phyloP scores from a whole-genome alignment of 2,329 filamentous ascomycete genomes.

The Xylariales sp. region DNA sequence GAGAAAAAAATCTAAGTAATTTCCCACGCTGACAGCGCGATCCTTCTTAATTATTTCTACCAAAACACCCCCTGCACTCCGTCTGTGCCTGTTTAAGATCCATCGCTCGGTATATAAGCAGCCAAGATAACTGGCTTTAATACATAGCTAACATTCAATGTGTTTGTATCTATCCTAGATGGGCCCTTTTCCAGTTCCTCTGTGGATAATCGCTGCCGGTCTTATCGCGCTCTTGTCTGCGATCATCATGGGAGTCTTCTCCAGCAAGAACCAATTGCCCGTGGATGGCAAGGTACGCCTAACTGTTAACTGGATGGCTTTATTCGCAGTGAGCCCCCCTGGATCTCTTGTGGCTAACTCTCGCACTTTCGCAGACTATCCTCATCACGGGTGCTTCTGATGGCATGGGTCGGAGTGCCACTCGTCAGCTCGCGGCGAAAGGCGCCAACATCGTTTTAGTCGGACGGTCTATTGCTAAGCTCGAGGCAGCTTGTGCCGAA shows the following conservation, averaged over 20 bases:
- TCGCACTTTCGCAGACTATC: slow-evolving; percentile 4
- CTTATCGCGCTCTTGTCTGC: slow-evolving; percentile 29
- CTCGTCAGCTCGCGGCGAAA: slow-evolving; percentile 69
- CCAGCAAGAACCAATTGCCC: slow-evolving; percentile 70
- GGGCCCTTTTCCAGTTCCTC: slow-evolving; percentile 7
- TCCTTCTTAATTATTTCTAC: too few relatives aligned
- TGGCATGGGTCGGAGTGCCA: slow-evolving; percentile 80
- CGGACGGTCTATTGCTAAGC: slow-evolving; percentile 70
- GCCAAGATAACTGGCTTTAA: too few relatives aligned
- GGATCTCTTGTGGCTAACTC: slow-evolving; percentile 1
- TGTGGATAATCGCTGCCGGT: slow-evolving; percentile 19
- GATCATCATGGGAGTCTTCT: slow-evolving; percentile 62
- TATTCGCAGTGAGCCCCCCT: slow-evolving; percentile 20
- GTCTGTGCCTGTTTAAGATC: too few relatives aligned
- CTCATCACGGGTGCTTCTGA: slow-evolving; percentile 85
- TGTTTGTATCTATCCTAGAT: too few relatives aligned
- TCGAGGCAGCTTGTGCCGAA: slow-evolving; percentile 63
- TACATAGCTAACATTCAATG: too few relatives aligned
- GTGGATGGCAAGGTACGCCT: slow-evolving; percentile 87
- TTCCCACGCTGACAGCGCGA: too few relatives aligned
- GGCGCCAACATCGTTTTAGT: slow-evolving; percentile 87
- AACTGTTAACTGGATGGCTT: too few relatives aligned
- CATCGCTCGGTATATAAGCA: too few relatives aligned
- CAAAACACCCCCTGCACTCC: too few relatives aligned
- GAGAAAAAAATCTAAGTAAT: too few relatives aligned